A percentile compares a stretch with the other conserved stretches of the same genome.
phyloP scores from a whole-genome alignment of 129 eudicot genomes.

The Sambucus nigra region DNA sequence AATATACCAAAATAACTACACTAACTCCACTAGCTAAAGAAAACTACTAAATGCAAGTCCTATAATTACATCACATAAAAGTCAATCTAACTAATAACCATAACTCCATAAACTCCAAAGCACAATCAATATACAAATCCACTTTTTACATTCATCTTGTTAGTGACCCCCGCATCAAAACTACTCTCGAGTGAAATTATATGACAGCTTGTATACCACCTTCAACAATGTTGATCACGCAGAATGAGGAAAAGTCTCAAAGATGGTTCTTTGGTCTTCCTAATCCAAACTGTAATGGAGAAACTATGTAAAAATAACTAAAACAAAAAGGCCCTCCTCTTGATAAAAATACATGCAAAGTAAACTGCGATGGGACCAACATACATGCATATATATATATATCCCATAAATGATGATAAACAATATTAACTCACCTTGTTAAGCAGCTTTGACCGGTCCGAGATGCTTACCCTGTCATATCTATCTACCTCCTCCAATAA shows the following conservation, averaged over 20 bases:
- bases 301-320: not conserved
- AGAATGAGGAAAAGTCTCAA: not conserved
- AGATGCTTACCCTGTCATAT: constrained; percentile 38
- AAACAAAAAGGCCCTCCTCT: constrained; percentile 1
- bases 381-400: not conserved
- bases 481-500: constrained; percentile 38
- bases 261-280: not conserved
- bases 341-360: constrained; percentile 7
- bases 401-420: not conserved
- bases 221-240: no score
- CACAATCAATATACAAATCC: no score
- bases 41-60: no score
- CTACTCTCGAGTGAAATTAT: no score
- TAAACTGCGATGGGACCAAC: not conserved
- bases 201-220: no score
- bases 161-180: no score
- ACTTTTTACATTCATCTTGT: no score
- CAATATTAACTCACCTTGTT: constrained; percentile 28
- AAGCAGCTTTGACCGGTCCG: constrained; percentile 23
- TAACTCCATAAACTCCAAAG: no score
- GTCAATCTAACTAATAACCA: no score
- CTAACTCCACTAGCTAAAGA: no score
- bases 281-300: not conserved
- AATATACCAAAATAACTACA: no score
- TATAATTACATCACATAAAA: no score